phyloP scores from a whole-genome alignment of 495 filamentous ascomycete species.

The Aspergillus heteromorphus region DNA sequence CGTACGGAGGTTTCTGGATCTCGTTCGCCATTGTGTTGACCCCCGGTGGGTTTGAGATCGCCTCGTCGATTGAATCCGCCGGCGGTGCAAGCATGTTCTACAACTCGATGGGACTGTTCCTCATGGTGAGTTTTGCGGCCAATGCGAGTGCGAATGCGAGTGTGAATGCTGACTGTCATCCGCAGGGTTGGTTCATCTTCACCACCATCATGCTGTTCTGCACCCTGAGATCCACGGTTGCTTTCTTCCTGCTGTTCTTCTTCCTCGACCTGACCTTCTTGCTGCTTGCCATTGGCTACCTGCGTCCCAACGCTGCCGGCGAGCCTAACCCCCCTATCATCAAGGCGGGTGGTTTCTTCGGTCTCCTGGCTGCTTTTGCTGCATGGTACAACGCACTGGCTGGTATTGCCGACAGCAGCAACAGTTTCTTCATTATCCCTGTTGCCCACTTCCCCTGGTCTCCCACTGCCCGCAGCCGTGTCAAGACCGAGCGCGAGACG shows the following conservation, averaged over 20 bases:
- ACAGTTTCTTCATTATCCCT: constrained; percentile 94
- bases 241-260: constrained; percentile 96
- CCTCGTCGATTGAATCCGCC: constrained; percentile 16
- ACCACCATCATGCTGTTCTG: constrained; percentile 81
- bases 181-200: constrained; percentile 93
- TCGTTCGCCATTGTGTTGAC: constrained; percentile 85
- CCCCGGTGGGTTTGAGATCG: constrained; percentile 65
- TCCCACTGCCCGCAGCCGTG: constrained; percentile 65
- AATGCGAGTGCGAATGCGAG: too few relatives aligned
- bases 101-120: constrained; percentile 76
- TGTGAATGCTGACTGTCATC: constrained; percentile 8
- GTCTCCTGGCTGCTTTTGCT: constrained; percentile 79
- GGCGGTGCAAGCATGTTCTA: constrained; percentile 37
- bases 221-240: constrained; percentile 89
- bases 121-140: constrained; percentile 53
- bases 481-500: constrained; percentile 39
- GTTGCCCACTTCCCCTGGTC: constrained; percentile 98
- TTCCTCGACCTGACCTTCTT: constrained; percentile 89
- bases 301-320: constrained; percentile 40
- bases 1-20: constrained; percentile 98
- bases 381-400: constrained; percentile 98
- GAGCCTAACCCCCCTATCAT: constrained; percentile 47
- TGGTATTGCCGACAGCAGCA: constrained; percentile 80
- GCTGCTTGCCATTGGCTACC: constrained; percentile 72
- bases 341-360: constrained; percentile 84